phyloP scores from a whole-genome alignment of 2,329 filamentous ascomycete species.

The Neofusicoccum kwambonambiense region DNA sequence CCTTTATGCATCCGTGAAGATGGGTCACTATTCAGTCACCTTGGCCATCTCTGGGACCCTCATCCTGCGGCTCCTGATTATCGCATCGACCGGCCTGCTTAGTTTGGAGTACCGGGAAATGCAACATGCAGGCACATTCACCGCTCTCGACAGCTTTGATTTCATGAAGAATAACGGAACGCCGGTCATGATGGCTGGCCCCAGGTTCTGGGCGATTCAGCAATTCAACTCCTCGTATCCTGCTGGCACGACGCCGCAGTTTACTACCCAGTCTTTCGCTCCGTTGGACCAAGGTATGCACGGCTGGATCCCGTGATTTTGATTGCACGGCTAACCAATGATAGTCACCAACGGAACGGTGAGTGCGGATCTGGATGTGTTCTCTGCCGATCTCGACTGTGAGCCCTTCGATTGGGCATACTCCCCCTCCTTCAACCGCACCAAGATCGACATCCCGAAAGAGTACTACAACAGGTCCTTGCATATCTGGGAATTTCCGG shows the following conservation, averaged over 20 bases:
- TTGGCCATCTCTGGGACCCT: background rate
- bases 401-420: background rate
- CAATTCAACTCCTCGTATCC: background rate
- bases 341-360: background rate
- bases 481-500: background rate
- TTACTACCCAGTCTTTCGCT: background rate
- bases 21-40: background rate
- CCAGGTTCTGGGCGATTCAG: background rate
- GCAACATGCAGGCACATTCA: background rate
- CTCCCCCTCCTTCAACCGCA: background rate
- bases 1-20: background rate
- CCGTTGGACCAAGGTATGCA: background rate
- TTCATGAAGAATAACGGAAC: background rate
- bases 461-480: background rate
- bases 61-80: background rate
- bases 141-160: background rate
- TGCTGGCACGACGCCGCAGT: background rate
- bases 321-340: background rate
- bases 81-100: constrained; percentile 6
- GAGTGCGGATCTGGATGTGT: background rate
- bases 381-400: background rate
- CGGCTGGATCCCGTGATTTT: too few relatives aligned
- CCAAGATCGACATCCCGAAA: background rate
- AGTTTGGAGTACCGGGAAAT: background rate
- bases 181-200: background rate